Evolutionary conservation across 805 yeast species (phyloP), one percentile per base, ranked within the genome.

Genomic region (Candida jianshihensis): DNA sequence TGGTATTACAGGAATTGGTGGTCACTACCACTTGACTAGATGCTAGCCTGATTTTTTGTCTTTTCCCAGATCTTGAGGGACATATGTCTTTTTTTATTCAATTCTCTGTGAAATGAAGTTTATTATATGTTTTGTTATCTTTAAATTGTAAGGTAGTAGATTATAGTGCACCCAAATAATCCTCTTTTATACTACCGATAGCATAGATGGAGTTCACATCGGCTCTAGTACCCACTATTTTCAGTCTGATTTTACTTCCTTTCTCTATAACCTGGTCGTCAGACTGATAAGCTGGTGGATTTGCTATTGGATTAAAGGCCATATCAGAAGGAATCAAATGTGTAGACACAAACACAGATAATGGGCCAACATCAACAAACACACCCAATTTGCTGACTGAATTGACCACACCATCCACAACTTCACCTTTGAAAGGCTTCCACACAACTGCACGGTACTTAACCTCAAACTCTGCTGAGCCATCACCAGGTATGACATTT

Each of bases 351-450:
- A 92, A 92, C 27, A 92, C 96, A 18, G 89, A 79, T 57, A 92
- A 68, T 13, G 98, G 98, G 0, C 98, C 98, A 20, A 92, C 98
- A 60, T 92, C 97, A 26, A 95, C 97, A 59, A 92, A 92, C 47
- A 92, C 87, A 8, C 98, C 98, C 81, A 90, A 83, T 54, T 77
- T 87, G 60, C 83, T 87, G 33, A 95, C 97, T 22, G 86, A 84
- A 12, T 96, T 84, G 13, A 92, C 97, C 18, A 90, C 79, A 6
- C 94, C 98, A 60, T 92, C 98, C 19, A 92, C 97, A 7, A 92
- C 98, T 62, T 92, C 98, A 25, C 97, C 98, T 63, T 92, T 92
- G 65, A 92, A 92, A 5, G 98, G 98, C 54, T 90, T 84, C 94
- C 96, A 92, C 24, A 92, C 97, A 35, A 92, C 89, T 0, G 98